Evolutionary conservation across 1,284 basidiomycete species (phyloP).

Genomic region (Rhodotorula sp.): DNA sequence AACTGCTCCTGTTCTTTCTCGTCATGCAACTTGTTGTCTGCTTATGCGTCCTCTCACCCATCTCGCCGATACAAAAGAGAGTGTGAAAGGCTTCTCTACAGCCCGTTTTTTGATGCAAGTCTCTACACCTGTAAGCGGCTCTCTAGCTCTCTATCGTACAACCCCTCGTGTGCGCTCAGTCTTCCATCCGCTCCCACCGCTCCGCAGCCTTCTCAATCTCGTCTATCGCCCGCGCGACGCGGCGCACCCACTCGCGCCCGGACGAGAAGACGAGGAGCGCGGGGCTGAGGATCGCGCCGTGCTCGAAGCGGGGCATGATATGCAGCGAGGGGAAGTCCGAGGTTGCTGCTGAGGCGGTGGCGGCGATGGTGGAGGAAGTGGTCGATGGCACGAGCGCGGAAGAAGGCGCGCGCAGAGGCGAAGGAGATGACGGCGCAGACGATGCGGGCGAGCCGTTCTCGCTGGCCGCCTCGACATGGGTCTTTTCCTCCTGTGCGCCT

Average conservation of each 20-base stretch:
- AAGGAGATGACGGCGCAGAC: too few relatives aligned
- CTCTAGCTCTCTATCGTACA: too few relatives aligned
- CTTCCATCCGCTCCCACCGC: conserved; percentile 13
- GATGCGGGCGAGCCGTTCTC: background rate
- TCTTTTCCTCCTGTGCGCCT: too few relatives aligned
- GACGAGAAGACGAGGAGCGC: conserved; percentile 8
- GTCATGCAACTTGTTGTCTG: background rate
- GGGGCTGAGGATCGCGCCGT: conserved; percentile 26
- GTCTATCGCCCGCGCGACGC: conserved; percentile 23
- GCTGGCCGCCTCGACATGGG: background rate
- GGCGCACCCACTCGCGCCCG: background rate
- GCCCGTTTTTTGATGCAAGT: background rate
- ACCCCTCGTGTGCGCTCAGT: background rate
- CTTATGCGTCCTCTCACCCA: background rate
- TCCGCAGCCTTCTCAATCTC: conserved; percentile 20
- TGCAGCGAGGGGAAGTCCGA: conserved; percentile 4
- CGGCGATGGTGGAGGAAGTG: too few relatives aligned
- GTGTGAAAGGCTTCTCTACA: background rate
- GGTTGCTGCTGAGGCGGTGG: background rate
- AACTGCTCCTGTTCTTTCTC: background rate
- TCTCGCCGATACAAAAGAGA: background rate
- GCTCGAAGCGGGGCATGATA: conserved; percentile 28
- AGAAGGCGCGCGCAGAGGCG: too few relatives aligned
- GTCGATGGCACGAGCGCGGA: too few relatives aligned
- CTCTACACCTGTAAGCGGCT: background rate